A percentile compares a stretch with the other conserved stretches of the same genome.
phyloP scores from a whole-genome alignment of 176 grass and related monocot species.

The Puya raimondii region DNA sequence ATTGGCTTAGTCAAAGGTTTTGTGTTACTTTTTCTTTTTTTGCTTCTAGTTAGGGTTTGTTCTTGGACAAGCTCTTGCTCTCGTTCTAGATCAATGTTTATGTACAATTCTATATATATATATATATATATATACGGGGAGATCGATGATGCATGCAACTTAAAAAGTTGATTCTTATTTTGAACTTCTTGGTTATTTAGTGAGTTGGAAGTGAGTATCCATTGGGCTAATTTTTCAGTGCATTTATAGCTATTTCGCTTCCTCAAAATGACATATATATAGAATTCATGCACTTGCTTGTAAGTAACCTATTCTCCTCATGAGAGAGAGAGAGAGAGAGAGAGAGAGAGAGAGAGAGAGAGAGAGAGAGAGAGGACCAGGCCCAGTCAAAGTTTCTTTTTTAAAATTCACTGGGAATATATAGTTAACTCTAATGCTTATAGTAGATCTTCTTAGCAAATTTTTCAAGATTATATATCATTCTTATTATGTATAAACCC shows the following conservation, averaged over 20 bases:
- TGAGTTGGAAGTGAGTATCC: neutral
- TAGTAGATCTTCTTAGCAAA: neutral
- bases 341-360: too few relatives aligned
- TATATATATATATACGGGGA: too few relatives aligned
- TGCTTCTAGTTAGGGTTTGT: neutral
- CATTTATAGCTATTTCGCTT: neutral
- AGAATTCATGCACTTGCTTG: neutral
- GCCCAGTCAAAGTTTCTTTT: neutral
- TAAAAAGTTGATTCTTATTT: neutral
- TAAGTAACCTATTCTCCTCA: too few relatives aligned
- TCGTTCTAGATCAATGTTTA: neutral
- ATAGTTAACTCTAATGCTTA: neutral
- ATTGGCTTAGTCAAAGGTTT: constrained; percentile 5
- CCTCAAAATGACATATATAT: neutral
- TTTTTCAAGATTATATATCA: too few relatives aligned
- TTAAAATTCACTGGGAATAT: neutral
- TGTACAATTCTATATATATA: too few relatives aligned
- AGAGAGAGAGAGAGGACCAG: neutral
- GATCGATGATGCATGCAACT: neutral
- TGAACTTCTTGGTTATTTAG: neutral
- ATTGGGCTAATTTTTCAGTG: neutral
- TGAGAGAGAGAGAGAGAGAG: too few relatives aligned
- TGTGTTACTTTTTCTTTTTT: constrained; percentile 3
- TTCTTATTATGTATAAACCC: too few relatives aligned
- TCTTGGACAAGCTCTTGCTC: neutral